Conservation (phyloP, 2,329 filamentous ascomycete species). For the Fusarium torulosum region DNA sequence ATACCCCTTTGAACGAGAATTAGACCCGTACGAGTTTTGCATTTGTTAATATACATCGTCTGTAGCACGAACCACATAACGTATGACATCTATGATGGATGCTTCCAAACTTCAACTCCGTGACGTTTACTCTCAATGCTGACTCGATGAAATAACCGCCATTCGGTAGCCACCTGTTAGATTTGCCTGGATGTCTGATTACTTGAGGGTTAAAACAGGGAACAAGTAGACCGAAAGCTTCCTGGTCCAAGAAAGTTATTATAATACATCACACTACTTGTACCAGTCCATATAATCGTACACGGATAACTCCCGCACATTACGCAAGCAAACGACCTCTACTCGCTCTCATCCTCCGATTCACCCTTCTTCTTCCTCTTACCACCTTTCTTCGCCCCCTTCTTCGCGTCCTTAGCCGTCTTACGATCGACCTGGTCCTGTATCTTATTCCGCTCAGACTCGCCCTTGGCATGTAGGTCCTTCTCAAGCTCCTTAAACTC, state of each 20-base stretch:
- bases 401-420: conserved; percentile 67
- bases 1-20: conserved; percentile 33
- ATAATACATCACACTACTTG: not conserved
- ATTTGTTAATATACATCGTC: not conserved
- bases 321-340: not conserved
- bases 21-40: conserved; percentile 7
- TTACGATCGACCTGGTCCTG: conserved; percentile 85
- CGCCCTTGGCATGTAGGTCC: conserved; percentile 75
- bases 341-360: conserved; percentile 53
- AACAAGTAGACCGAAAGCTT: not conserved
- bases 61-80: not conserved
- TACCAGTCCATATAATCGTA: not conserved
- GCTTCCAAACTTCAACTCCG: not conserved
- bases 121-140: not conserved
- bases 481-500: conserved; percentile 77
- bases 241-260: not conserved
- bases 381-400: conserved; percentile 45
- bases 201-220: not conserved
- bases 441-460: conserved; percentile 77
- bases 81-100: not conserved
- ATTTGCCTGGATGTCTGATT: not conserved
- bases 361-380: conserved; percentile 56
- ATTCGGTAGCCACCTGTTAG: not conserved
- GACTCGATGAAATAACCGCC: not conserved
- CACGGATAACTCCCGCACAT: not conserved